These are phyloP conservation scores for Amphibolis antarctica DNA, from an alignment of 106 monocot species.

Conservation along the genomic window DNA sequence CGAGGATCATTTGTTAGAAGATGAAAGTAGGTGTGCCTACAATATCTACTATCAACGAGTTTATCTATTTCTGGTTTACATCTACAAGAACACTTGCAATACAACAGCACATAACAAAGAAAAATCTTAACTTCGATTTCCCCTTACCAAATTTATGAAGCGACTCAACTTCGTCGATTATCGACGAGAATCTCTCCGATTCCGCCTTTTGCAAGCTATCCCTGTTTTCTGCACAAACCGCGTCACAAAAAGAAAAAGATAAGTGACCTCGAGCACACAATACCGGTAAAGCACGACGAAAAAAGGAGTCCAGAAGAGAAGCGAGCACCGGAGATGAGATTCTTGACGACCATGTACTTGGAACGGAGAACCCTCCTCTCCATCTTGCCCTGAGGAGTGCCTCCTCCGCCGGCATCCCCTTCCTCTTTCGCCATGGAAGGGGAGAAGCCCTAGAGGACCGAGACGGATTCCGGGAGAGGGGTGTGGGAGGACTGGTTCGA, in stretches of 20 bases:
- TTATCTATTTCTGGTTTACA: too few relatives aligned
- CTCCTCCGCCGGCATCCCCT: background rate
- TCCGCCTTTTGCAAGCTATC: conserved; percentile 33
- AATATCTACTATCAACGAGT: too few relatives aligned
- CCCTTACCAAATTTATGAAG: conserved; percentile 42
- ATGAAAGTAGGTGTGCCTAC: too few relatives aligned
- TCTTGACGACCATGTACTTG: conserved; percentile 12
- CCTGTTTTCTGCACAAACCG: conserved; percentile 30
- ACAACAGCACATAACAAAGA: too few relatives aligned
- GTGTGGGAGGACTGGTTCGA: too few relatives aligned
- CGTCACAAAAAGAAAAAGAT: background rate
- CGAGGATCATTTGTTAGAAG: too few relatives aligned
- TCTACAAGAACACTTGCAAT: too few relatives aligned
- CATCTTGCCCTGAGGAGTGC: background rate
- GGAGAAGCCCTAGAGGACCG: background rate
- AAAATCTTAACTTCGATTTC: background rate
- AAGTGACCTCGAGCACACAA: background rate
- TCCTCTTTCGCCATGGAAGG: conserved; percentile 5
- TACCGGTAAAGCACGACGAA: background rate
- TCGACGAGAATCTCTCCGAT: conserved; percentile 34
- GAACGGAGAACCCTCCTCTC: conserved; percentile 15
- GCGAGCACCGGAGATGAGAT: conserved; percentile 6
- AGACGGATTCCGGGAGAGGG: background rate
- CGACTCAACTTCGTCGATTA: conserved; percentile 45
- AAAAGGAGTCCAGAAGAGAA: too few relatives aligned